phyloP scores from a whole-genome alignment of 1,284 basidiomycete species.

The Trametes pubescens region DNA sequence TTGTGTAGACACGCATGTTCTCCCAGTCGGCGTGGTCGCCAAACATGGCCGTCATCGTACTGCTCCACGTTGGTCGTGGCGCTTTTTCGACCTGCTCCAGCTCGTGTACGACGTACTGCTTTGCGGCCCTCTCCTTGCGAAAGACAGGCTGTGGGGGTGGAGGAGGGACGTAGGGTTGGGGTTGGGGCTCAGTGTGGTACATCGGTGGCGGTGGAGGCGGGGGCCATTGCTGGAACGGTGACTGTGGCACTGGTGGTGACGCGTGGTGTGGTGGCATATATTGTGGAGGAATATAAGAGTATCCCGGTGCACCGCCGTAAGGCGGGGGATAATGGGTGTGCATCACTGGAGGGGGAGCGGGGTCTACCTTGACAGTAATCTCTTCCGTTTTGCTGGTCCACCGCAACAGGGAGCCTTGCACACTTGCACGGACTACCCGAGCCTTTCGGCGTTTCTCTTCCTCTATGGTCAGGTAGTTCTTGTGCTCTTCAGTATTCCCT shows the following conservation, averaged over 20 bases:
- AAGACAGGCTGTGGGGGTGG: constrained; percentile 40
- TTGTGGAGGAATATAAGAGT: constrained; percentile 13
- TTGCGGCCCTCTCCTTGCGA: constrained; percentile 56
- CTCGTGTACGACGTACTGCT: constrained; percentile 74
- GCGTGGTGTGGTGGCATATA: constrained; percentile 5
- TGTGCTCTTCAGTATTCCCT: constrained; percentile 81
- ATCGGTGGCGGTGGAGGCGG: constrained; percentile 17
- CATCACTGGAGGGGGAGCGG: constrained; percentile 22
- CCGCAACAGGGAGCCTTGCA: constrained; percentile 77
- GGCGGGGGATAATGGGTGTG: constrained; percentile 13
- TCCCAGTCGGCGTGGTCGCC: constrained; percentile 80
- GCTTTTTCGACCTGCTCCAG: constrained; percentile 54
- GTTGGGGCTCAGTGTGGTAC: not conserved
- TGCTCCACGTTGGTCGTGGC: constrained; percentile 66
- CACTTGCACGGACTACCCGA: constrained; percentile 62
- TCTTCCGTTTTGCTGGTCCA: constrained; percentile 77
- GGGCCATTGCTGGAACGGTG: constrained; percentile 31
- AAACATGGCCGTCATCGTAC: constrained; percentile 81
- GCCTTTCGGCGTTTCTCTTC: constrained; percentile 82
- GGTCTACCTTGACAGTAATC: constrained; percentile 48
- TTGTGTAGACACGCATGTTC: constrained; percentile 65
- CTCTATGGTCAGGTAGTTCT: constrained; percentile 79
- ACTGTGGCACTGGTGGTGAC: constrained; percentile 1
- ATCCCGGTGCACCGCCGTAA: not conserved
- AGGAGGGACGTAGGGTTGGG: constrained; percentile 15